A percentile compares a stretch with the other conserved stretches of the same genome.
These are phyloP conservation scores for Zasmidium citrigriseum DNA, from an alignment of 2,329 filamentous ascomycete species.

Conservation along the genomic window DNA sequence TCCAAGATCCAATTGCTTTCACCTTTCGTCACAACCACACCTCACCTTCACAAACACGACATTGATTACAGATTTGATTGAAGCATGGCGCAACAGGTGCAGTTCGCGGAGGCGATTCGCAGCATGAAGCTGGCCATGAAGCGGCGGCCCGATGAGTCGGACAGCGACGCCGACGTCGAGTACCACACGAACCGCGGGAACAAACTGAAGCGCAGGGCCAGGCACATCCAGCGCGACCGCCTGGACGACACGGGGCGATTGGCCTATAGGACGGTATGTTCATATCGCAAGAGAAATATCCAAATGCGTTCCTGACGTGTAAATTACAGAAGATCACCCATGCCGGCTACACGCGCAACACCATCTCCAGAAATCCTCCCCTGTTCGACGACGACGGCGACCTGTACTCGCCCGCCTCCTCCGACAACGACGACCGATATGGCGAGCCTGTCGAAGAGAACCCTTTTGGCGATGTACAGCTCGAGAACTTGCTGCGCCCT, in stretches of 20 bases:
- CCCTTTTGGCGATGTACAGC: constrained; percentile 63
- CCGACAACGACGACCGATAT: constrained; percentile 60
- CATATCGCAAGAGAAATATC: not conserved
- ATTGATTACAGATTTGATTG: too few species aligned
- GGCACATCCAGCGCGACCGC: constrained; percentile 70
- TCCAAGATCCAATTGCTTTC: too few species aligned
- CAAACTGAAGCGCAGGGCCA: constrained; percentile 75
- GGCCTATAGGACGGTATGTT: constrained; percentile 66
- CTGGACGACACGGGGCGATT: constrained; percentile 65
- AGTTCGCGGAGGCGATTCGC: constrained; percentile 67
- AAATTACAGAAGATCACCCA: constrained; percentile 66
- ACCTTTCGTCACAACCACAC: not conserved
- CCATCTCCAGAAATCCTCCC: constrained; percentile 72
- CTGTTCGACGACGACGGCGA: constrained; percentile 75
- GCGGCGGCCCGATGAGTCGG: constrained; percentile 66
- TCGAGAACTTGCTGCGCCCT: constrained; percentile 64
- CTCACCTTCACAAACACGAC: not conserved
- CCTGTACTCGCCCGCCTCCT: constrained; percentile 25
- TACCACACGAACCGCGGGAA: constrained; percentile 73
- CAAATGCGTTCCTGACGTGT: constrained; percentile 14
- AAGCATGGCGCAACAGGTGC: constrained; percentile 56
- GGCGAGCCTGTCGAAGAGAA: constrained; percentile 67
- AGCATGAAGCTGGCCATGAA: constrained; percentile 67
- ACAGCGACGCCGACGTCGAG: constrained; percentile 73
- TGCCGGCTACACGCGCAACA: constrained; percentile 69